Percentiles rank a stretch among this genome's conserved stretches.
Evolutionary conservation across 1,139 yeast species (phyloP).

Genomic region (Blastobotrys ciferrii): DNA sequence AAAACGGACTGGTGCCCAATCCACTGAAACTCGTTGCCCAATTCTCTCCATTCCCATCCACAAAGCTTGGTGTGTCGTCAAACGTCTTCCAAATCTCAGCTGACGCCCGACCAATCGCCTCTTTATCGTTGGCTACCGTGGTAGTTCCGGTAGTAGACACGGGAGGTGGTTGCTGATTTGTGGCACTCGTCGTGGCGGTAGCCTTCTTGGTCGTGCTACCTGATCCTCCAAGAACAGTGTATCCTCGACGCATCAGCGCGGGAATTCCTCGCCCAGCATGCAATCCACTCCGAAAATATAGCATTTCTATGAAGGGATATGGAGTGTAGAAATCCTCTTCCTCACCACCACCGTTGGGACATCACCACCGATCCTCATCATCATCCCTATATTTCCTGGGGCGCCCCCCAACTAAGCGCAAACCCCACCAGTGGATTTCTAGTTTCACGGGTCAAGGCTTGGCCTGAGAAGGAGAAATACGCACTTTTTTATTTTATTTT

Average conservation of each 20-base stretch:
- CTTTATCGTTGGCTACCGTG: slow-evolving; percentile 2
- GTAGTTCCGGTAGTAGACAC: not conserved
- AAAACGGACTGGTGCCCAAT: slow-evolving; percentile 72
- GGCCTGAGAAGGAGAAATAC: too few species aligned
- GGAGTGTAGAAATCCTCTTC: not conserved
- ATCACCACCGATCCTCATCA: too few species aligned
- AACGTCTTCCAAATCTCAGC: slow-evolving; percentile 17
- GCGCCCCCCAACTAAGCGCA: too few species aligned
- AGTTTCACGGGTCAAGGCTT: too few species aligned
- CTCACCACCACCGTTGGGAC: not conserved
- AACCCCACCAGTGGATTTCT: too few species aligned
- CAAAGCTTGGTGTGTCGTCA: slow-evolving; percentile 16
- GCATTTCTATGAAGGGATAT: too few species aligned
- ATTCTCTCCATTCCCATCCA: slow-evolving; percentile 21
- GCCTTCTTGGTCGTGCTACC: slow-evolving; percentile 3
- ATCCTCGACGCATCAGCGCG: not conserved
- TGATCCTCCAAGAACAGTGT: not conserved
- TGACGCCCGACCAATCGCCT: slow-evolving; percentile 1
- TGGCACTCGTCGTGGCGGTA: not conserved
- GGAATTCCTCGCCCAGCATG: not conserved
- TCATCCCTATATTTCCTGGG: too few species aligned
- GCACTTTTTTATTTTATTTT: too few species aligned
- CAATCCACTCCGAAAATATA: not conserved
- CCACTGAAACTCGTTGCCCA: slow-evolving; percentile 48
- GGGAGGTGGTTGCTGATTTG: too few species aligned